Conservation (phyloP, 2,329 filamentous ascomycete species). For the Cryphonectria naterciae region DNA sequence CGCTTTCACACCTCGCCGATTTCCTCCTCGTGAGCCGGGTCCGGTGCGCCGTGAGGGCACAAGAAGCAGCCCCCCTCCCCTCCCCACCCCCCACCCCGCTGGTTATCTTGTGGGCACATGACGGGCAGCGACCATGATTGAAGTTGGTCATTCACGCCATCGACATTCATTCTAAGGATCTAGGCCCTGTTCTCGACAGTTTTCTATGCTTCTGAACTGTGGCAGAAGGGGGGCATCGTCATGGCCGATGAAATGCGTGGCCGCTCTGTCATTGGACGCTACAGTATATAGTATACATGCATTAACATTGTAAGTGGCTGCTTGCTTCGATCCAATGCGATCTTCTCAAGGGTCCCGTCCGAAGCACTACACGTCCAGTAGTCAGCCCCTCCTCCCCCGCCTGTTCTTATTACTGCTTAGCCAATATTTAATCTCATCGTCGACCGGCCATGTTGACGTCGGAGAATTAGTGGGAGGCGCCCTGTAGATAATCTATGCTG, state of each 20-base stretch:
- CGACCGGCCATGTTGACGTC: not conserved
- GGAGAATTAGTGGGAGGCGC: conserved; percentile 6
- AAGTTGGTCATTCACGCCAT: too few relatives aligned
- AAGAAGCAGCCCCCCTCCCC: not conserved
- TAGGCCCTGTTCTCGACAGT: too few relatives aligned
- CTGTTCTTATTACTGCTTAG: not conserved
- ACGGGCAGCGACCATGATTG: too few relatives aligned
- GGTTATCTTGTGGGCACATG: too few relatives aligned
- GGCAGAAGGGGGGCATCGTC: too few relatives aligned
- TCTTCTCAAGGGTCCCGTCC: not conserved
- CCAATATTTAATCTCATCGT: not conserved
- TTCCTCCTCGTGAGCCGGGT: not conserved
- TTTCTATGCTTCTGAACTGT: too few relatives aligned
- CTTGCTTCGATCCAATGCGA: not conserved
- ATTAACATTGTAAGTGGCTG: not conserved
- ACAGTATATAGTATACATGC: too few relatives aligned
- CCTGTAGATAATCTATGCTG: conserved; percentile 12
- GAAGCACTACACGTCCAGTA: not conserved
- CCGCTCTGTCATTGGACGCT: too few relatives aligned
- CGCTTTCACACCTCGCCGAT: not conserved
- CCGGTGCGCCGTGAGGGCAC: not conserved
- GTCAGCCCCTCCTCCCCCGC: not conserved
- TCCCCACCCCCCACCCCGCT: too few relatives aligned
- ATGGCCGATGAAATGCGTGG: too few relatives aligned
- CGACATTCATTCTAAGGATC: too few relatives aligned